phyloP scores from a whole-genome alignment of 1,284 basidiomycete genomes.

The Paramarasmius palmivorus region DNA sequence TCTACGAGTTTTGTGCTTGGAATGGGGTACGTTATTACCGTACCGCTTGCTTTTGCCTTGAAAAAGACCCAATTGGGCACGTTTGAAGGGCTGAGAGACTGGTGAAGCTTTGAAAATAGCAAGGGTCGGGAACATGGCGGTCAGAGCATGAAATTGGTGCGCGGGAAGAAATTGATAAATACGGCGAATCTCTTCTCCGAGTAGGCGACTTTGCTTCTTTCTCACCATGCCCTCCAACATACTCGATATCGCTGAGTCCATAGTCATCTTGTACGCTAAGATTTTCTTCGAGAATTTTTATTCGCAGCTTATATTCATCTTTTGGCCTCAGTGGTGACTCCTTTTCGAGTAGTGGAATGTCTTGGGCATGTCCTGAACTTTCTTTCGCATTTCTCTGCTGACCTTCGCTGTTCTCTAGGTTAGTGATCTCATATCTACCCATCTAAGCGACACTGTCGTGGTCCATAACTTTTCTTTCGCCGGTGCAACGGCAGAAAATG shows the following conservation, averaged over 20 bases:
- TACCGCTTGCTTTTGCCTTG: slow-evolving; percentile 78
- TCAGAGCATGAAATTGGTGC: neutral
- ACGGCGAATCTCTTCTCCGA: neutral
- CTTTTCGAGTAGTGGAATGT: neutral
- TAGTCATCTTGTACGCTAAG: slow-evolving; percentile 1
- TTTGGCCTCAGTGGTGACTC: neutral
- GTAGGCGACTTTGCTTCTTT: too few relatives aligned
- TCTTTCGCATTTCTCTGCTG: neutral
- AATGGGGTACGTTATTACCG: slow-evolving; percentile 92
- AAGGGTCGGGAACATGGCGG: slow-evolving; percentile 31
- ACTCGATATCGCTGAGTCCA: neutral
- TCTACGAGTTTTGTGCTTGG: slow-evolving; percentile 87
- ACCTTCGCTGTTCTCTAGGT: neutral
- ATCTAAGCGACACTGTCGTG: neutral
- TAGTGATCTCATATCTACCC: neutral
- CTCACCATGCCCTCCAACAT: too few relatives aligned
- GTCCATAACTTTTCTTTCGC: slow-evolving; percentile 18
- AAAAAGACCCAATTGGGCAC: slow-evolving; percentile 74
- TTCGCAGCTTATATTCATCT: neutral
- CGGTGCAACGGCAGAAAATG: slow-evolving; percentile 21
- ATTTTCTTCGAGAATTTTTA: neutral
- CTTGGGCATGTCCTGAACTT: neutral
- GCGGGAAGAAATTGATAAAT: neutral
- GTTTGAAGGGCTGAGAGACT: slow-evolving; percentile 71
- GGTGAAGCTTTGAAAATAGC: slow-evolving; percentile 29